Base-by-base conservation (phyloP, 139 green algal species). In the Limnomonas spitsbergensis region DNA sequence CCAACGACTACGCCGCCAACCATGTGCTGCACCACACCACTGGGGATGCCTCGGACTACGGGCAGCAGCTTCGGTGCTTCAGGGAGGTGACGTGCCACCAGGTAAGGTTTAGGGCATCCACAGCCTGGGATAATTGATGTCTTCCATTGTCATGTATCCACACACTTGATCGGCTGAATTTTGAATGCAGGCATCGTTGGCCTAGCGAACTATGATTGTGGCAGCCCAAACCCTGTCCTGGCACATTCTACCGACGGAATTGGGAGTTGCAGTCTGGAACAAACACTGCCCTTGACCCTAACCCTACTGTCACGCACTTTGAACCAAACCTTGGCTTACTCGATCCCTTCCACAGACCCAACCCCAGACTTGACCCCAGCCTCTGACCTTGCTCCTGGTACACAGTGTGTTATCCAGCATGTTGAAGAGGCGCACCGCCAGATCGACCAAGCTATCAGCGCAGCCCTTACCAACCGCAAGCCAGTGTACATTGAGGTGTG, bases 1-100 rank as follows among this genome's bases (percentile, higher is more conserved):
- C 40, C 66, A 94, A 94, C 54, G 93, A 97, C 80, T 92, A 89
- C 61, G 82, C 80, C 35, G 81, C 80, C 53, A 93, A 91, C 81
- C 89, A 84, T 68, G 79, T 93, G 4, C 79, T 97, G 70, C 91
- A 95, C 81, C 91, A 95, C 89, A 95, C 91, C 40, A 90, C 87
- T 1, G 91, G 90, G 32, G 47, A 61, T 61, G 3, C 73, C 14
- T 34, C 80, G 3, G 85, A 94, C 56, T 91, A 91, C 78, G 77
- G 80, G 32, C 89, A 95, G 82, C 83, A 89, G 81, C 53, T 86
- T 35, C 35, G 85, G 4, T 89, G 82, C 54, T 95, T 93, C 83
- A 88, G 87, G 73, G 77, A 93, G 75, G 86, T 95, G 52, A 94
- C 90, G 0, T 92, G 86, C 56, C 66, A 72, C 47, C 83, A 90